Evolutionary conservation across 345 rosid species (phyloP), one percentile per base, ranked within the genome.

Genomic region (Ceriops decandra): DNA sequence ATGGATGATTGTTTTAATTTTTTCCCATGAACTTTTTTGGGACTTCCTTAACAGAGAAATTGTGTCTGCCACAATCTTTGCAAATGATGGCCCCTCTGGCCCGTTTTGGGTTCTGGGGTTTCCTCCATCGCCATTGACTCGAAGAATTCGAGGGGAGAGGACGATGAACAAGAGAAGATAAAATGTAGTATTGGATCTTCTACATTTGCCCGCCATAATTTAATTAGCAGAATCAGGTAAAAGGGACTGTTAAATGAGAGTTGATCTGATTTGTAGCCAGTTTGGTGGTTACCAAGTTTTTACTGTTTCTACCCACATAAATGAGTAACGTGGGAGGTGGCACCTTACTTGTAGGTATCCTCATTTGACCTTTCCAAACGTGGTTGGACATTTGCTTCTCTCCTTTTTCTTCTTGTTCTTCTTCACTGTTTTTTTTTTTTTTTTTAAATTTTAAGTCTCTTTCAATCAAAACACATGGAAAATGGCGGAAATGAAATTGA

Each of bases 21-120:
- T 79, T 26, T 79, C 85, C 93, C 91, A 90, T 8, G 83, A 85
- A 72, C 64, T 83, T 20, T 76, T 57, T 20, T 82, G 84, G 10
- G 87, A 69, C 62, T 65, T 78, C 82, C 70, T 81, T 74, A 79
- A 75, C 51, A 47, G 42, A 15, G 71, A 62, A 61, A 76, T 59
- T 57, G 80, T 30, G 52, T 74, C 82, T 36, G 57, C 63, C 54
- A 64, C 60, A 17, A 75, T 57, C 67, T 81, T 81, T 3, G 64
- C 5, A 54, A 88, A 32, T 26, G 87, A 75, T 0, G 85, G 80
- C 42, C 76, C 66, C 71, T 72, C 81, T 67, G 82, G 72, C 47
- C 54, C 26, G 17, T 64, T 38, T 28, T 63, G 66, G 19, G 67
- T 30, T 5, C 15, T 52, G 15, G 68, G 6, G 57, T 64, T 71